Percentiles rank a stretch among this genome's conserved stretches.
These are phyloP conservation scores for Aspergillus ochraceus DNA, from an alignment of 2,329 filamentous ascomycete species.

Conservation along the genomic window DNA sequence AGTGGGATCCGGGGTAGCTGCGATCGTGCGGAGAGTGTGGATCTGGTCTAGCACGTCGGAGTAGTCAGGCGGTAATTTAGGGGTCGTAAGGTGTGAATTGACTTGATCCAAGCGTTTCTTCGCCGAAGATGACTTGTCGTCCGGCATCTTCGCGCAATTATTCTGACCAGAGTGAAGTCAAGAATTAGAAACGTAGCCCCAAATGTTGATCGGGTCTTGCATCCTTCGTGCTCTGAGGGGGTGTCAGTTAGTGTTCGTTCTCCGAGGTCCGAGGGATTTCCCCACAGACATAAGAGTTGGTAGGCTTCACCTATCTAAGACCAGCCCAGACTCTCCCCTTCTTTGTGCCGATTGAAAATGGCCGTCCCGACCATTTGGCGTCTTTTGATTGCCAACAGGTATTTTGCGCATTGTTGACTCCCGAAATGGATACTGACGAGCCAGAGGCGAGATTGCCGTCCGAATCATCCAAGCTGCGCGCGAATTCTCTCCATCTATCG, in stretches of 20 bases:
- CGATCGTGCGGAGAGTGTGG: slow-evolving; percentile 51
- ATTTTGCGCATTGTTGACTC: slow-evolving; percentile 1
- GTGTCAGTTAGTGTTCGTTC: background rate
- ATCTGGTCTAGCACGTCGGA: slow-evolving; percentile 62
- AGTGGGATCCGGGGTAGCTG: slow-evolving; percentile 54
- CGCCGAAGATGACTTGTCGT: slow-evolving; percentile 31
- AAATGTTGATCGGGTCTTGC: background rate
- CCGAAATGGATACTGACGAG: background rate
- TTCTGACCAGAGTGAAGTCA: no score
- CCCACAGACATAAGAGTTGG: background rate
- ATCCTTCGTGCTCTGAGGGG: slow-evolving; percentile 12
- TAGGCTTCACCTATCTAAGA: background rate
- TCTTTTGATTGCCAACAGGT: slow-evolving; percentile 57
- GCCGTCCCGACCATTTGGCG: slow-evolving; percentile 38
- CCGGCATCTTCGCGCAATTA: slow-evolving; percentile 10
- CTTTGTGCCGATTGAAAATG: slow-evolving; percentile 19
- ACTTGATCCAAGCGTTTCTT: slow-evolving; percentile 50
- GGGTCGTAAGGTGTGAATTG: slow-evolving; percentile 42
- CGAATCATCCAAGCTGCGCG: slow-evolving; percentile 61
- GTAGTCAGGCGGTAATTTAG: slow-evolving; percentile 57
- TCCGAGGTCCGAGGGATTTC: slow-evolving; percentile 22
- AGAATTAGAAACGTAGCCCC: background rate
- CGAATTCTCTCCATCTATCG: slow-evolving; percentile 52
- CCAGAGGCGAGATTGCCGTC: slow-evolving; percentile 64
- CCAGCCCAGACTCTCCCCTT: background rate